Evolutionary conservation across 371 early-diverging fungal species (phyloP).

Genomic region (Mucor piriformis): DNA sequence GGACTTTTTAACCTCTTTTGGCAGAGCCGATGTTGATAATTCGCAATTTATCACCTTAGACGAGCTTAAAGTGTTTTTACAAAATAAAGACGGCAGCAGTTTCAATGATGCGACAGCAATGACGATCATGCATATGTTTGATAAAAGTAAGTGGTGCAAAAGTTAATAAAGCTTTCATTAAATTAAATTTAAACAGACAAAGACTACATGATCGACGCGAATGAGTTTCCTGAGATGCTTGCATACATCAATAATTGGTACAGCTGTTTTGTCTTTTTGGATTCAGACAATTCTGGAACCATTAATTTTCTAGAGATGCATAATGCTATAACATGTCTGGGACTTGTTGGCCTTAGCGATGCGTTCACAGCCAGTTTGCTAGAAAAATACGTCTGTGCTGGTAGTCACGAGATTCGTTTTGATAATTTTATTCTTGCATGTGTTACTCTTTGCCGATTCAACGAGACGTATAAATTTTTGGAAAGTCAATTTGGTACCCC

Average conservation of each 20-base stretch:
- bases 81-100: slow-evolving; percentile 3
- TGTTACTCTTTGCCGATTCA: slow-evolving; percentile 14
- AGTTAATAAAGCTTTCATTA: neutral
- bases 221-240: slow-evolving; percentile 16
- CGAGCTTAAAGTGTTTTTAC: slow-evolving; percentile 7
- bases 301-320: slow-evolving; percentile 19
- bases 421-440: slow-evolving; percentile 21
- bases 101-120: slow-evolving; percentile 12
- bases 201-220: slow-evolving; percentile 7
- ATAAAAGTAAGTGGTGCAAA: slow-evolving; percentile 8
- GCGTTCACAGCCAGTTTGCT: neutral
- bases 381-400: slow-evolving; percentile 10
- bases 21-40: slow-evolving; percentile 6
- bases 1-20: slow-evolving; percentile 4
- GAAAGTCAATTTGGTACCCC: slow-evolving; percentile 3
- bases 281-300: slow-evolving; percentile 11
- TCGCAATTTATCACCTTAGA: slow-evolving; percentile 7
- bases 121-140: slow-evolving; percentile 14
- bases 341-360: neutral
- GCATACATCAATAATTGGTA: slow-evolving; percentile 16
- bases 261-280: slow-evolving; percentile 7
- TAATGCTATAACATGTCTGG: slow-evolving; percentile 5
- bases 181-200: slow-evolving; percentile 5
- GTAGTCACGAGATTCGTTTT: slow-evolving; percentile 6
- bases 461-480: slow-evolving; percentile 9